Base-by-base conservation (phyloP, 768 basidiomycete genomes). In the Porphyrellus cyaneotinctus region DNA sequence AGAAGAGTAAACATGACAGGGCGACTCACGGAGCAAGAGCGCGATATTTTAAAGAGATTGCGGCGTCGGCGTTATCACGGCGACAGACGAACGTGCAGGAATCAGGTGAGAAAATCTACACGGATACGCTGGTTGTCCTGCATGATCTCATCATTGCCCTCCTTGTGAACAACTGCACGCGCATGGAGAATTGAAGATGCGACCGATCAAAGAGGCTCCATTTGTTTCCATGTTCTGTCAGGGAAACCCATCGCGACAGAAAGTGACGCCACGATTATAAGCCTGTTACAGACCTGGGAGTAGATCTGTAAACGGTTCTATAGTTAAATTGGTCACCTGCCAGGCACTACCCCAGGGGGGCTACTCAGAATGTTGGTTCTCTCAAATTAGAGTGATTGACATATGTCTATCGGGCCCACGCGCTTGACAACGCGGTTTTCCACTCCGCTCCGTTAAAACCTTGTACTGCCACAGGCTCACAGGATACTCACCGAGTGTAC, bases 1-100 rank as follows among this genome's bases (percentile, higher is more conserved):
- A 51, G 13, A 11, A 58, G 28, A 18, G 53, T 26, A 37, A 62
- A 47, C 26, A 58, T 60, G 23, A 24, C 17, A 20, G 22, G 10
- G 14, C 7, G 8, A 36, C 35, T 35, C 28, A 46, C 43, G 32
- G 17, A n/a, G 26, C 17, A 11, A 9, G 14, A 18, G 6, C 14
- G 17, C 9, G 42, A 26, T 22, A 12, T 30, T 58, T 58, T 53
- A 14, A 49, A 45, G 26, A n/a, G n/a, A 2, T 9, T 0, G 14
- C 4, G 8, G 22, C 18, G 22, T 17, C 46, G 46, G 49, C 15
- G 11, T 26, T 51, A 43, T n/a, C 4, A 37, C 37, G 28, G 15
- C 4, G 20, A 35, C n/a, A n/a, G 14, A 43, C 45, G 46, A 56
- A 56, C 46, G 37, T 51, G 44, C 20, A 7, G 30, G 39, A 22